Evolutionary conservation across 2,329 filamentous ascomycete genomes (phyloP), one percentile per base, ranked within the genome.

Genomic region (Camillea tinctor): DNA sequence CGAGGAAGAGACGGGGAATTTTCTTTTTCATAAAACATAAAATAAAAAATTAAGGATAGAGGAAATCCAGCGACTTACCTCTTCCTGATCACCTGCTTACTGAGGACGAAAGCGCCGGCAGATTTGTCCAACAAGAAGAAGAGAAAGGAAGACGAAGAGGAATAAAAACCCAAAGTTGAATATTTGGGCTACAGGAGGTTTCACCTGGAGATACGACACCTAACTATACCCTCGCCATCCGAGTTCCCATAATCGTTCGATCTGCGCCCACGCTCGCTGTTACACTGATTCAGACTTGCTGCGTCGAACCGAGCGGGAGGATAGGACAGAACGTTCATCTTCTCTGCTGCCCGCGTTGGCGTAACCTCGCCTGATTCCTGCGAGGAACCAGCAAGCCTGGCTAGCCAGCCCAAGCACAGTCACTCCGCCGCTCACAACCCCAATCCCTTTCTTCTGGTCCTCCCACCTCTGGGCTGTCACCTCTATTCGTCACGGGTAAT

Each of bases 201-300:
- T 72, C 65, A 71, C 66, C 57, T 68, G 60, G 68, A 68, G 65
- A 60, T 60, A 65, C 59, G 60, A 56, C 57, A 56, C 58, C 55
- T 24, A n/a, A 40, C 52, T 61, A 54, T 57, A 62, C 63, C 26
- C 59, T 62, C 57, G 60, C 64, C 66, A 62, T 67, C 62, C 62
- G 57, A 68, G 61, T 54, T 62, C 44, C 53, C 49, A 59, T 61
- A 57, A 59, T 62, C 63, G 53, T 58, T 70, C 65, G 63, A 65
- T 67, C 61, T 59, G 63, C 61, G 58, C 64, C 59, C 57, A 67
- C 64, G 63, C 64, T 64, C 60, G 59, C 55, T 61, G 69, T 72
- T 65, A 66, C 68, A 73, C 71, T 69, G 69, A 73, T 69, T 65
- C 67, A 72, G 59, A 69, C 65, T 57, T 67, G 59, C 62, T 67